These are phyloP conservation scores for Diutina rugosa DNA, from an alignment of 1,139 yeast species.

Conservation along the genomic window DNA sequence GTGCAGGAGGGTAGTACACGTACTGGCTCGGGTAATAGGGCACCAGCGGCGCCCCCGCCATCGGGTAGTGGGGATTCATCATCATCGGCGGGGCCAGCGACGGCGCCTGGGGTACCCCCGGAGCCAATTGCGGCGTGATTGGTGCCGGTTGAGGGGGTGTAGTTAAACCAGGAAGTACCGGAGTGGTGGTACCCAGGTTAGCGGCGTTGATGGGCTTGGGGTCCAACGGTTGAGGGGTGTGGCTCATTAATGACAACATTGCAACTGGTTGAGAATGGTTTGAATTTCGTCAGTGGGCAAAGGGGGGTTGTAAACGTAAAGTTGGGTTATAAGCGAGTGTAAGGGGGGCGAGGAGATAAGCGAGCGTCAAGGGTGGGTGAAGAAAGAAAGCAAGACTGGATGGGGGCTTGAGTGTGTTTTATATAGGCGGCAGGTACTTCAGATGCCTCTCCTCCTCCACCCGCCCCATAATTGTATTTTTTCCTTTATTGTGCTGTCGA, in stretches of 20 bases:
- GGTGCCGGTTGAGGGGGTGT: not conserved
- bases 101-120: slow-evolving; percentile 1
- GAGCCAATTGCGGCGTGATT: not conserved
- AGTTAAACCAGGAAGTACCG: not conserved
- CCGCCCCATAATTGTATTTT: not conserved
- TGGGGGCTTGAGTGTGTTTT: not conserved
- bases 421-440: not conserved
- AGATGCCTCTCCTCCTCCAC: not conserved
- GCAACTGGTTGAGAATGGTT: not conserved
- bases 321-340: not conserved
- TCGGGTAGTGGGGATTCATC: not conserved
- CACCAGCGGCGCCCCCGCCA: not conserved
- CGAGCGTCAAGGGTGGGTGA: slow-evolving; percentile 3
- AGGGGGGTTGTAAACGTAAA: not conserved
- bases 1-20: slow-evolving; percentile 2
- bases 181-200: not conserved
- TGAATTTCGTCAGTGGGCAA: not conserved
- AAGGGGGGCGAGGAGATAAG: not conserved
- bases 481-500: not conserved
- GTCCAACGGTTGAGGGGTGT: not conserved
- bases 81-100: not conserved
- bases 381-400: not conserved
- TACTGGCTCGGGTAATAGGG: not conserved
- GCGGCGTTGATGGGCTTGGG: not conserved
- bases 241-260: slow-evolving; percentile 2